Conservation (phyloP, 805 yeast genomes). For the Wickerhamiella vanderwaltii region DNA sequence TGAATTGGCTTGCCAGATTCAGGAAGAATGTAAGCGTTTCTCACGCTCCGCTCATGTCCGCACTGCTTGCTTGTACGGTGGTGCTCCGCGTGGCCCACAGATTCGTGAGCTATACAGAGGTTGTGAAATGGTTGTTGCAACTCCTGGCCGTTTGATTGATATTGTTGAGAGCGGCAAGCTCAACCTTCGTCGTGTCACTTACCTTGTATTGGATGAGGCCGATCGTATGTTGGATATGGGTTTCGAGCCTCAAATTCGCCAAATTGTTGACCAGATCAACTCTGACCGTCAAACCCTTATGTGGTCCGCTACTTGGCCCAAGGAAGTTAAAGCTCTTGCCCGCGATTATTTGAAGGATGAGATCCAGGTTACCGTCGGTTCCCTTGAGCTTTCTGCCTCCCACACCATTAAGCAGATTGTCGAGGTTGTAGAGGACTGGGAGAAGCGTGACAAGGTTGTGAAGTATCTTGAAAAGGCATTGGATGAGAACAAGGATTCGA, state of each 20-base stretch:
- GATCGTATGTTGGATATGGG: conserved; percentile 99
- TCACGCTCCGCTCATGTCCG: conserved; percentile 85
- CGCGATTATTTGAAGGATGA: conserved; percentile 84
- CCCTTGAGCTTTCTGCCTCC: conserved; percentile 82
- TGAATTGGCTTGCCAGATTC: conserved; percentile 97
- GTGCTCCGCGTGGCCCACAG: conserved; percentile 98
- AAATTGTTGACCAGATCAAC: conserved; percentile 94
- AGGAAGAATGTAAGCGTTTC: conserved; percentile 88
- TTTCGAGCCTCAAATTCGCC: conserved; percentile 98
- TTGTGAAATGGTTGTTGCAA: conserved; percentile 90
- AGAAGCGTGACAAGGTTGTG: conserved; percentile 81
- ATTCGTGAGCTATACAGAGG: conserved; percentile 93
- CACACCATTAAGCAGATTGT: conserved; percentile 90
- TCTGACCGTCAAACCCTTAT: conserved; percentile 98
- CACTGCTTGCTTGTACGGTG: conserved; percentile 94
- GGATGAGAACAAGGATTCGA: conserved; percentile 44
- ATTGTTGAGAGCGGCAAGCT: conserved; percentile 92
- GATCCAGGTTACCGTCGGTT: conserved; percentile 94
- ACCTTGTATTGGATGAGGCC: conserved; percentile 96
- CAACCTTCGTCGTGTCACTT: conserved; percentile 89
- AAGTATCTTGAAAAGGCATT: conserved; percentile 78
- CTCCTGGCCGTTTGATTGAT: conserved; percentile 98
- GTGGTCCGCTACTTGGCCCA: conserved; percentile 99
- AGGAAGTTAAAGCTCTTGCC: conserved; percentile 88
- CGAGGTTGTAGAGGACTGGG: conserved; percentile 82